These are phyloP conservation scores for Phytopythium litorale DNA, from an alignment of 352 stramenopile genomes.

Conservation along the genomic window DNA sequence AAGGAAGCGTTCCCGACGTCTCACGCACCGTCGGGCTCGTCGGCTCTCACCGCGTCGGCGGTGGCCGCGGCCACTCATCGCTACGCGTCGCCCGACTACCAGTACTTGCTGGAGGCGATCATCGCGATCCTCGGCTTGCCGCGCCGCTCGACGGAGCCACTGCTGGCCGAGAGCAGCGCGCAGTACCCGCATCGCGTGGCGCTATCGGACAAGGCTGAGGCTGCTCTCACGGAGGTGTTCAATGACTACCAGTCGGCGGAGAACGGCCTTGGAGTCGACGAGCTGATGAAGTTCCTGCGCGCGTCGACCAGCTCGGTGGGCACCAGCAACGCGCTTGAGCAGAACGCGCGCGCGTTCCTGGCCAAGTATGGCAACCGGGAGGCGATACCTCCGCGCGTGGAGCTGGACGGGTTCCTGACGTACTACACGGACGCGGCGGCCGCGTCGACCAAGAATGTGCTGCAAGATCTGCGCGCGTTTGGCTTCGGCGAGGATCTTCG, in stretches of 20 bases:
- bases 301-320: constrained; percentile 60
- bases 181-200: constrained; percentile 70
- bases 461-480: constrained; percentile 75
- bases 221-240: constrained; percentile 73
- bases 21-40: constrained; percentile 32
- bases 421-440: constrained; percentile 80
- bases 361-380: constrained; percentile 65
- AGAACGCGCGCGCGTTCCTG: constrained; percentile 64
- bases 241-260: constrained; percentile 51
- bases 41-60: constrained; percentile 3
- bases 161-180: constrained; percentile 59
- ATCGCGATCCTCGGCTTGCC: constrained; percentile 79
- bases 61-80: constrained; percentile 19
- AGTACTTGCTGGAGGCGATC: constrained; percentile 87
- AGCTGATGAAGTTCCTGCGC: constrained; percentile 66
- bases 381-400: constrained; percentile 30
- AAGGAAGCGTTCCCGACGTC: constrained; percentile 75
- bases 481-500: constrained; percentile 82
- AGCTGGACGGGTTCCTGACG: constrained; percentile 72
- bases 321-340: constrained; percentile 42
- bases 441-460: constrained; percentile 73
- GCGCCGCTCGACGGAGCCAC: constrained; percentile 50
- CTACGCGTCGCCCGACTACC: constrained; percentile 81
- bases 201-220: constrained; percentile 69
- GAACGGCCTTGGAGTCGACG: constrained; percentile 41